Conservation (phyloP, 139 green algal genomes). For the Chlamydomonas schloesseri region DNA sequence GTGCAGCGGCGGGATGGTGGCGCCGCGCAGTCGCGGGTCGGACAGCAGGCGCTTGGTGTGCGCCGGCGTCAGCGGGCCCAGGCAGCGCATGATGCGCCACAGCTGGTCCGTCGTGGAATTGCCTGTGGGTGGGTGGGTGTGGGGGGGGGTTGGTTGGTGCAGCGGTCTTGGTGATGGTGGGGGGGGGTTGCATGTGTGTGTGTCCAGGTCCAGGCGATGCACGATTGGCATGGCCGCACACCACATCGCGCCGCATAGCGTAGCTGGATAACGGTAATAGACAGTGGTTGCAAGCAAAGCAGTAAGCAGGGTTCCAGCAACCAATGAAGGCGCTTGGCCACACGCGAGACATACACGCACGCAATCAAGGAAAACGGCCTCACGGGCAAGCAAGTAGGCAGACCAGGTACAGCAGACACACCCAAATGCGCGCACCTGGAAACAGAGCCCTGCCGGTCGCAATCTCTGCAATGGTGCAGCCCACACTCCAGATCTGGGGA, state of each 20-base stretch:
- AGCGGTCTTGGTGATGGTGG: too few relatives aligned
- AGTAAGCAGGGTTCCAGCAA: too few relatives aligned
- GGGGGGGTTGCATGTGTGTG: too few relatives aligned
- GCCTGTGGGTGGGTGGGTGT: too few relatives aligned
- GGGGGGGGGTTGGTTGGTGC: too few relatives aligned
- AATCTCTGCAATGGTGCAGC: not conserved
- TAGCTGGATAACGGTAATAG: too few relatives aligned
- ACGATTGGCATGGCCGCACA: too few relatives aligned
- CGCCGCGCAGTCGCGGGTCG: not conserved
- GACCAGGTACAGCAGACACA: not conserved
- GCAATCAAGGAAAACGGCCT: not conserved
- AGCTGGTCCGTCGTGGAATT: slow-evolving; percentile 78
- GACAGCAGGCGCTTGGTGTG: slow-evolving; percentile 48
- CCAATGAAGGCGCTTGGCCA: too few relatives aligned
- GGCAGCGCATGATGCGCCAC: slow-evolving; percentile 69
- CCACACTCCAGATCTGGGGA: not conserved
- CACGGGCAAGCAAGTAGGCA: not conserved
- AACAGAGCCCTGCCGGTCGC: not conserved
- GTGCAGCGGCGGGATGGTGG: not conserved
- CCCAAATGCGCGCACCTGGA: not conserved
- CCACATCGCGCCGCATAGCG: too few relatives aligned
- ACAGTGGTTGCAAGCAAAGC: too few relatives aligned
- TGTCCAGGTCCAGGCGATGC: not conserved
- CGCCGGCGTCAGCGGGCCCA: slow-evolving; percentile 56
- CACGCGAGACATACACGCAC: too few relatives aligned